phyloP scores from a whole-genome alignment of 192 early-diverging fungal genomes.

The Rhizophagus prolifer region DNA sequence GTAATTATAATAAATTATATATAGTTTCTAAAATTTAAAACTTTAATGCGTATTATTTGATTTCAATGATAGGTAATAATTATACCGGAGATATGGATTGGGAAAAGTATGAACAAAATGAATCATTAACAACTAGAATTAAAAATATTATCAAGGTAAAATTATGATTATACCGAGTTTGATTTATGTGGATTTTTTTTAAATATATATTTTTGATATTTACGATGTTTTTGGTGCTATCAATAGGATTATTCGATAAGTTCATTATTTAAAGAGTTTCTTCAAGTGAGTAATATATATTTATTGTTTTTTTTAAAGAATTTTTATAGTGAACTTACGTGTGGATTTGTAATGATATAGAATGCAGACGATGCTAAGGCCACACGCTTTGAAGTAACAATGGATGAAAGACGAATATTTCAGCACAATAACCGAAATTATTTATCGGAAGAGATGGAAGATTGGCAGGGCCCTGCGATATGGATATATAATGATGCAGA shows the following conservation, averaged over 20 bases:
- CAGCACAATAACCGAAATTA: background rate
- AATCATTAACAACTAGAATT: slow-evolving; percentile 10
- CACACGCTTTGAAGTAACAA: background rate
- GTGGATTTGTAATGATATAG: slow-evolving; percentile 30
- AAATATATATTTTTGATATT: background rate
- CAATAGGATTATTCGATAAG: background rate
- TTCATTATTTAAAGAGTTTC: background rate
- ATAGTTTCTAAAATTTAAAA: no score
- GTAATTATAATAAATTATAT: background rate
- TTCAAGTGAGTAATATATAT: background rate
- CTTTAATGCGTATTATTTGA: background rate
- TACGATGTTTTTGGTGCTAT: background rate
- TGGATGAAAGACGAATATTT: slow-evolving; percentile 2
- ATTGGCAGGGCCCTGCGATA: slow-evolving; percentile 35
- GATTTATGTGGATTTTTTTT: background rate
- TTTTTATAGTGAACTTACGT: background rate
- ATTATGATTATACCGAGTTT: background rate
- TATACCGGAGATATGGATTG: background rate
- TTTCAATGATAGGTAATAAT: background rate
- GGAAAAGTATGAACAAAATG: slow-evolving; percentile 1
- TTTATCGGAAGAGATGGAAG: slow-evolving; percentile 18
- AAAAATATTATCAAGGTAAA: slow-evolving; percentile 6
- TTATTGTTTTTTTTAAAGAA: background rate
- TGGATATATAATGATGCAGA: slow-evolving; percentile 32
- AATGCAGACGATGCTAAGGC: slow-evolving; percentile 36